A percentile compares a stretch with the other conserved stretches of the same genome.
These are phyloP conservation scores for Bipolaris zeicola DNA, from an alignment of 2,329 filamentous ascomycete genomes.

Conservation along the genomic window DNA sequence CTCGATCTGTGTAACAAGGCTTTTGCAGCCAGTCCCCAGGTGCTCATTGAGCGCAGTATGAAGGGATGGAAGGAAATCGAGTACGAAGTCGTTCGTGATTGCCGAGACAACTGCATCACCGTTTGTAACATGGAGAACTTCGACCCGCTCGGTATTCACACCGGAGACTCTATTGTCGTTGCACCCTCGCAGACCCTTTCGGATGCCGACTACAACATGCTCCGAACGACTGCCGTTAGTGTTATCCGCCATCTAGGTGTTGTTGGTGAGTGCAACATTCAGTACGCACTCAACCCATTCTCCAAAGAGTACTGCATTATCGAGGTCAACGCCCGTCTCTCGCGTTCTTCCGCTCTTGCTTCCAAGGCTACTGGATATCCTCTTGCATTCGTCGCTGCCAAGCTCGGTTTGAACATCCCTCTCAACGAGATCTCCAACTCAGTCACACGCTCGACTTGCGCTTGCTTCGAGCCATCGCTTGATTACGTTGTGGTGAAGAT, in stretches of 20 bases:
- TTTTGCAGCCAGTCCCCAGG: conserved; percentile 91
- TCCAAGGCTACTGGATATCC: conserved; percentile 98
- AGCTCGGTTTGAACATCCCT: conserved; percentile 91
- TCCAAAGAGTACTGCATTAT: conserved; percentile 98
- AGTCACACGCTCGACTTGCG: conserved; percentile 92
- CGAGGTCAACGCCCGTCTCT: conserved; percentile 96
- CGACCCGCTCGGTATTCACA: conserved; percentile 96
- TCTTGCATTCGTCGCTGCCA: conserved; percentile 93
- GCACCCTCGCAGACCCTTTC: conserved; percentile 96
- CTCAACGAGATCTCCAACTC: conserved; percentile 96
- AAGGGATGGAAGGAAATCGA: conserved; percentile 99
- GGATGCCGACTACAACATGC: conserved; percentile 99
- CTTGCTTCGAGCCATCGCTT: conserved; percentile 97
- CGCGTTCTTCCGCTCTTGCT: conserved; percentile 90
- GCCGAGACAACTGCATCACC: conserved; percentile 96
- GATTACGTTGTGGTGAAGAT: conserved; percentile 99
- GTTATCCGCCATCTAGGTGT: conserved; percentile 97
- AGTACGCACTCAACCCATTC: conserved; percentile 95
- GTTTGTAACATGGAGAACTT: conserved; percentile 99
- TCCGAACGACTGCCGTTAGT: conserved; percentile 94
- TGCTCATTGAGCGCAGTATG: conserved; percentile 97
- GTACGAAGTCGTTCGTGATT: conserved; percentile 96
- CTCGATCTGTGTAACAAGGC: conserved; percentile 91
- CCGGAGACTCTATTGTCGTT: conserved; percentile 96
- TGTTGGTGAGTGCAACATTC: conserved; percentile 98